Evolutionary conservation across 2,329 filamentous ascomycete species (phyloP).

Genomic region (Penicillium sp.): DNA sequence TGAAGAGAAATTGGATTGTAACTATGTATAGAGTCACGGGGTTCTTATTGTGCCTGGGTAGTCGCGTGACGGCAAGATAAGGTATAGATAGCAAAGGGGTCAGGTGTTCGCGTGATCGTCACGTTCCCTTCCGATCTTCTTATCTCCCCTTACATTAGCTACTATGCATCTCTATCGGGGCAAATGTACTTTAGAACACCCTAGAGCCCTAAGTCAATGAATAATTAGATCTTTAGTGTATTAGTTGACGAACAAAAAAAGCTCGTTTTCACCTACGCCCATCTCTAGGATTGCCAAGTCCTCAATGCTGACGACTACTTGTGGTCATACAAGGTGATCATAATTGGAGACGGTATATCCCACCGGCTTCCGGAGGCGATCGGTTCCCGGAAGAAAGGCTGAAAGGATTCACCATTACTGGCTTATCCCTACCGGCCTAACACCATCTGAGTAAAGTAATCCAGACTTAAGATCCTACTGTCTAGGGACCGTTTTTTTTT

Average conservation of each 20-base stretch:
- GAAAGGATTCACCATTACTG: not conserved
- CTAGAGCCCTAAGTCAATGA: not conserved
- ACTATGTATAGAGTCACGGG: too few species aligned
- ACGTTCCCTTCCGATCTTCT: not conserved
- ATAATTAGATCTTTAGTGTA: too few species aligned
- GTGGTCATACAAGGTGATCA: not conserved
- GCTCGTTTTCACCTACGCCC: not conserved
- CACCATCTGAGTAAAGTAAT: not conserved
- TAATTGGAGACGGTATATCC: not conserved
- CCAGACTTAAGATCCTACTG: not conserved
- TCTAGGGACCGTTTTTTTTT: not conserved
- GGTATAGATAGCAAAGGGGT: not conserved
- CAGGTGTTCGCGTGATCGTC: not conserved
- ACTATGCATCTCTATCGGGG: not conserved
- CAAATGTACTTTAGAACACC: not conserved
- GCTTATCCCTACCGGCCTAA: not conserved
- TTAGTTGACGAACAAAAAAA: too few species aligned
- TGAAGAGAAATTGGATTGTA: too few species aligned
- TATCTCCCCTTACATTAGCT: not conserved
- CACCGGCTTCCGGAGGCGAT: not conserved
- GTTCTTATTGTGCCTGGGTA: too few species aligned
- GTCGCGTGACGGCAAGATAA: not conserved
- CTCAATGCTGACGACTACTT: not conserved
- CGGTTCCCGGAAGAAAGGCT: not conserved
- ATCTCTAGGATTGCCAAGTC: too few species aligned